Evolutionary conservation across 2,329 filamentous ascomycete genomes (phyloP), one percentile per base, ranked within the genome.

Genomic region (Penicillium digitatum): DNA sequence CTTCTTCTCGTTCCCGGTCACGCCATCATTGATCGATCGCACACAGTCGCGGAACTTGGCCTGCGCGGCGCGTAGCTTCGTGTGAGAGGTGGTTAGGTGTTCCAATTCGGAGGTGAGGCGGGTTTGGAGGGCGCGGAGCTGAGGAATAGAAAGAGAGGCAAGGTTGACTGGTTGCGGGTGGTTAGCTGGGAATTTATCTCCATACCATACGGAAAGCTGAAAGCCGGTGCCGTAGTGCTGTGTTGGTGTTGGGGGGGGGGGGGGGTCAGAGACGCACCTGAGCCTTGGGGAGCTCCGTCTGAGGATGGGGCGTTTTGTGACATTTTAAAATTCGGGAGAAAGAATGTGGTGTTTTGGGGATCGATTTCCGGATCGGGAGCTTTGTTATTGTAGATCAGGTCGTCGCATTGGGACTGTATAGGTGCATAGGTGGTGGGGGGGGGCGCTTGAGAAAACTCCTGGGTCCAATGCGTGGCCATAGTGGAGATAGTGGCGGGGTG

Each of bases 61-160:
- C 73, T 97, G 94, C 2, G 94, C 94, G 49, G 87, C 87, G 61
- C 92, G 89, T 1, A 99, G 85, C 72, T 95, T 94, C 48, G 88
- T 82, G 78, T 95, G 96, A 10, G 94, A 97, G 54, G 80, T 83
- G 2, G 90, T 95, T 63, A 99, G 84, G 78, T 97, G 93, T 72
- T 96, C 90, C 62, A 99, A 87, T 76, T 99, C 94, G 68, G 94
- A 87, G 73, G 96, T 93, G 63, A 99, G 87, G 74, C 96, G 93
- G 74, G 94, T 91, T 81, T 99, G 96, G 64, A 99, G 87, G 66
- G 90, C 86, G 64, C 85, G 87, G 63, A 99, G 88, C 76, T 96
- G 93, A 63, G 90, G 89, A 26, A 87, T 81, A 66, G 87, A 88
- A 67, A 99, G 87, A 58, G 83, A 85, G 66, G 87, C 85, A 67